phyloP scores from a whole-genome alignment of 2,329 filamentous ascomycete genomes.

The Teratosphaeria epicoccoides region DNA sequence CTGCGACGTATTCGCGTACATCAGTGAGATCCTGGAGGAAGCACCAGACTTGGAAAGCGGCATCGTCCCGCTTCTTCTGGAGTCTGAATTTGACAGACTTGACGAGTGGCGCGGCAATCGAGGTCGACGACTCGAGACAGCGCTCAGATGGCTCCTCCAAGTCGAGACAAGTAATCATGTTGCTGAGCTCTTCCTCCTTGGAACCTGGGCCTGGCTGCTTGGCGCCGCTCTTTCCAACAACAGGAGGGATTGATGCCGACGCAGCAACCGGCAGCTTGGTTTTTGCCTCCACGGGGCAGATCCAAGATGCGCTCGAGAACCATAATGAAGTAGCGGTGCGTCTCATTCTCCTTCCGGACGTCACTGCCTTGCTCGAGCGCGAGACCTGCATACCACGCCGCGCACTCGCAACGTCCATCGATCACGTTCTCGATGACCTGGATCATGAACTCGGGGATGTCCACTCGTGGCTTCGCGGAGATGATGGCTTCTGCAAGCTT shows the following conservation, averaged over 20 bases:
- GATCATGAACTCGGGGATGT: constrained; percentile 2
- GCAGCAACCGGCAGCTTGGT: neutral
- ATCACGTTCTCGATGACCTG: constrained; percentile 4
- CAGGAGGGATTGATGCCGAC: neutral
- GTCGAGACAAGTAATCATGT: constrained; percentile 5
- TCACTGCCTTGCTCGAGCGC: neutral
- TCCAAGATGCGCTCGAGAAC: constrained; percentile 3
- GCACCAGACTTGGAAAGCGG: constrained; percentile 3
- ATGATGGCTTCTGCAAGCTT: constrained; percentile 6
- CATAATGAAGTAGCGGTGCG: constrained; percentile 7
- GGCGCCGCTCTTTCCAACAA: neutral
- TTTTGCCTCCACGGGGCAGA: neutral
- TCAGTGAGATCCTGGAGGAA: constrained; percentile 6
- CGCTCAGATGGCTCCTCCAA: constrained; percentile 5
- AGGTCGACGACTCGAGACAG: neutral
- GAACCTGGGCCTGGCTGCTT: neutral
- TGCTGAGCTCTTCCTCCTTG: constrained; percentile 1
- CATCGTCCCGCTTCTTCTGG: constrained; percentile 1
- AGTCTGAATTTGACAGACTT: neutral
- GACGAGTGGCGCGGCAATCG: neutral
- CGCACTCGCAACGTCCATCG: constrained; percentile 1
- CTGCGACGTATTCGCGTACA: neutral
- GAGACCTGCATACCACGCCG: constrained; percentile 3
- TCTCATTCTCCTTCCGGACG: constrained; percentile 3
- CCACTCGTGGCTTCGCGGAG: neutral